Conservation (phyloP, 179 eudicot species). For the Nepenthes alata region DNA sequence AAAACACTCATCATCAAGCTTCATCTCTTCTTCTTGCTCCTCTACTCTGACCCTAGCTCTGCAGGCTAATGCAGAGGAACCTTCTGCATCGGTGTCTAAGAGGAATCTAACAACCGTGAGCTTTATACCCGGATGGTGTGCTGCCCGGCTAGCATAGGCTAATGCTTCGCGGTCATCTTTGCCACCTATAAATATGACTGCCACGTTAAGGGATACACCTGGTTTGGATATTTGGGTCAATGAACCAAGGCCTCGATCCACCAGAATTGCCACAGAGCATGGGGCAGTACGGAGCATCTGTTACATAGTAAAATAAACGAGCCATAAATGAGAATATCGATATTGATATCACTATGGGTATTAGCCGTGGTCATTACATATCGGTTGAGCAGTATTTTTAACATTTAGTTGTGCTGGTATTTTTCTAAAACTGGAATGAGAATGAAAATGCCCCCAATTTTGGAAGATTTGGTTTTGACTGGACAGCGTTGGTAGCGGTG, state of each 20-base stretch:
- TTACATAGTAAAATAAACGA: not conserved
- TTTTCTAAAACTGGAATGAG: not conserved
- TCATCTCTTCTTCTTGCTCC: conserved; percentile 77
- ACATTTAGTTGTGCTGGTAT: no score
- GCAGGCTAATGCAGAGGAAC: conserved; percentile 3
- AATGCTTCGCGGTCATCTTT: conserved; percentile 89
- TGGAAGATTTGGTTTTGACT: not conserved
- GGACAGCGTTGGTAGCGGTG: not conserved
- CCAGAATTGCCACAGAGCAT: conserved; percentile 76
- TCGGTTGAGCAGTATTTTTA: no score
- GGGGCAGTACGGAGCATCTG: conserved; percentile 80
- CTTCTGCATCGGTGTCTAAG: conserved; percentile 13
- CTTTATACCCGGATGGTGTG: conserved; percentile 65
- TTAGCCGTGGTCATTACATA: no score
- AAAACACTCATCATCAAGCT: conserved; percentile 69
- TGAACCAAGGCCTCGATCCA: conserved; percentile 82
- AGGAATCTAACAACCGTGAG: conserved; percentile 64
- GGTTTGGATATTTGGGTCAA: conserved; percentile 30
- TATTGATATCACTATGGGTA: no score
- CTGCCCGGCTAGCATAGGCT: conserved; percentile 61
- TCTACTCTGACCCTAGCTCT: conserved; percentile 3
- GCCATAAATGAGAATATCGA: no score
- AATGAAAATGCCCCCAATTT: not conserved
- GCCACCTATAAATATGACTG: conserved; percentile 80
- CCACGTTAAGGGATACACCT: conserved; percentile 32